Conservation (phyloP, 2,329 filamentous ascomycete genomes). For the Emmonsia crescens region DNA sequence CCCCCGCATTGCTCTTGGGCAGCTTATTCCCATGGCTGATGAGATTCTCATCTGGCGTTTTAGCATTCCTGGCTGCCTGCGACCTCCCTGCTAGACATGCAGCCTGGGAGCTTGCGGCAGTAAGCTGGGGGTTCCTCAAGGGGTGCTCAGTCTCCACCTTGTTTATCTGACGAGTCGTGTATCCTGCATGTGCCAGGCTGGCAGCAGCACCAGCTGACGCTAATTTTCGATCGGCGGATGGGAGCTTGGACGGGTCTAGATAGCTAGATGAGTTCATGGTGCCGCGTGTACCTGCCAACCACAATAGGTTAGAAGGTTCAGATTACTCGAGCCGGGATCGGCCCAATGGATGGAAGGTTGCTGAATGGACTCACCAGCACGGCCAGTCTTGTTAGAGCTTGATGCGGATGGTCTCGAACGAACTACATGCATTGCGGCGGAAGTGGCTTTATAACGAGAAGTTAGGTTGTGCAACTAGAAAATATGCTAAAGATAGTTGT, state of each 20-base stretch:
- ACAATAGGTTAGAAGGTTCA: neutral
- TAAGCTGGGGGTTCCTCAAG: constrained; percentile 48
- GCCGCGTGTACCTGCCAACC: neutral
- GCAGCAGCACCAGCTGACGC: constrained; percentile 60
- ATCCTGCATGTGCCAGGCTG: constrained; percentile 56
- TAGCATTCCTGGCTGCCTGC: neutral
- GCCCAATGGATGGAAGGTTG: neutral
- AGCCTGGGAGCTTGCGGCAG: constrained; percentile 57
- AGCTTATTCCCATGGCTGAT: constrained; percentile 23
- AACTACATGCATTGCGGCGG: neutral
- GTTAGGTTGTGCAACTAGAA: neutral
- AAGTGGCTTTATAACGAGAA: neutral
- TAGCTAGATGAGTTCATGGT: neutral
- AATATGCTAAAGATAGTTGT: no score
- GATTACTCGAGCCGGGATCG: neutral
- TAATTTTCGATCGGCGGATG: constrained; percentile 45
- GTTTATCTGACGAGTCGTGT: constrained; percentile 49
- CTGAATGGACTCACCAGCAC: neutral
- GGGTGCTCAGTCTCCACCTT: constrained; percentile 48
- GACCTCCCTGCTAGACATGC: constrained; percentile 49
- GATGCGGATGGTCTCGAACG: neutral
- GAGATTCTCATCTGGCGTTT: neutral
- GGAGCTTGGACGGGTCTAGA: constrained; percentile 60
- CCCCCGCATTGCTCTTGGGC: constrained; percentile 37
- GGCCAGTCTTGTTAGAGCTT: neutral